Percentiles rank a stretch among this genome's conserved stretches.
These are phyloP conservation scores for Stereocaulon alpinum DNA, from an alignment of 495 filamentous ascomycete species.

Conservation along the genomic window DNA sequence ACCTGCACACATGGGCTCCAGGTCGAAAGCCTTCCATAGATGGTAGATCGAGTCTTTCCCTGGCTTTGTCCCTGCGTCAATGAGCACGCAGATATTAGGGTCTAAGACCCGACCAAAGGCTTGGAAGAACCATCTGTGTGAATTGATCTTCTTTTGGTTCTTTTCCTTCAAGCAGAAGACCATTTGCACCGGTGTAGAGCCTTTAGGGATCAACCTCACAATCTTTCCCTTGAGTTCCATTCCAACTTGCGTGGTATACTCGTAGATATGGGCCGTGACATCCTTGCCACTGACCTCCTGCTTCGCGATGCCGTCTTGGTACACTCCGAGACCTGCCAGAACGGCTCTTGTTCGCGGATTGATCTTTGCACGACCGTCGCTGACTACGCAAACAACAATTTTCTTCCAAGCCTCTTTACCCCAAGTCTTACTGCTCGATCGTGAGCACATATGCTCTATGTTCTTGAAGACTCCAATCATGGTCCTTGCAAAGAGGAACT, in stretches of 20 bases:
- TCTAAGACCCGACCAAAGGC: slow-evolving; percentile 89
- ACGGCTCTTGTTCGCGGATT: slow-evolving; percentile 85
- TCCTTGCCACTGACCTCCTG: slow-evolving; percentile 95
- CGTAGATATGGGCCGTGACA: slow-evolving; percentile 97
- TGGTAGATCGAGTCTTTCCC: slow-evolving; percentile 91
- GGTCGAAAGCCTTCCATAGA: slow-evolving; percentile 96
- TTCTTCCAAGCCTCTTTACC: slow-evolving; percentile 99
- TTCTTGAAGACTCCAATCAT: slow-evolving; percentile 98
- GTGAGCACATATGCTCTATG: slow-evolving; percentile 90
- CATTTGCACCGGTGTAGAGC: slow-evolving; percentile 82
- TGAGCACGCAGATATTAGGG: slow-evolving; percentile 91
- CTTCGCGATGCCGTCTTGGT: slow-evolving; percentile 98
- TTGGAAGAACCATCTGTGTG: slow-evolving; percentile 98
- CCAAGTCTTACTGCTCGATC: slow-evolving; percentile 90
- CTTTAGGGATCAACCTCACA: slow-evolving; percentile 64
- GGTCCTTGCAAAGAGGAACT: slow-evolving; percentile 89
- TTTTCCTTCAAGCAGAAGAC: slow-evolving; percentile 99
- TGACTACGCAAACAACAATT: slow-evolving; percentile 97
- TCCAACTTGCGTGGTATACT: slow-evolving; percentile 92
- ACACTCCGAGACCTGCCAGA: slow-evolving; percentile 86
- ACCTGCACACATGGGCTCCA: slow-evolving; percentile 93
- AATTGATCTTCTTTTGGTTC: slow-evolving; percentile 99
- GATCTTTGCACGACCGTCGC: slow-evolving; percentile 97
- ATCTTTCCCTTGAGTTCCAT: slow-evolving; percentile 81
- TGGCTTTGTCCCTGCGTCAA: slow-evolving; percentile 93